phyloP scores from a whole-genome alignment of 306 rosid species.

The Argentina anserina region DNA sequence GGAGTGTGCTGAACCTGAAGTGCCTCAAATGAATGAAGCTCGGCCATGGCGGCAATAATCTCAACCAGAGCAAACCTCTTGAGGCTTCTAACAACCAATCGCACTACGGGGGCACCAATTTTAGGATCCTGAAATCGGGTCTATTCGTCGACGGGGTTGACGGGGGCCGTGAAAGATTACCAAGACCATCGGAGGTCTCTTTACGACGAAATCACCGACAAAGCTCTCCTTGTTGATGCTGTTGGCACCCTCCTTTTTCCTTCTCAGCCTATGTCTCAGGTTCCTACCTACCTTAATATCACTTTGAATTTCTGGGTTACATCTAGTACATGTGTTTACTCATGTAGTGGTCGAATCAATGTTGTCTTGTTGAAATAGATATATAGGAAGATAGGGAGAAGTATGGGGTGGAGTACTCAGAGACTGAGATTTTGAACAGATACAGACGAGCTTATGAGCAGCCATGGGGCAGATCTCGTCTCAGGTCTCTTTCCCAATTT shows the following conservation, averaged over 20 bases:
- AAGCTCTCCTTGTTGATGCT: constrained; percentile 88
- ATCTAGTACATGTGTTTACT: background rate
- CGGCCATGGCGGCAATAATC: background rate
- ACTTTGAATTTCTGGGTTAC: too few relatives aligned
- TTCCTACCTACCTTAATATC: constrained; percentile 4
- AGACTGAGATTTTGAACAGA: constrained; percentile 74
- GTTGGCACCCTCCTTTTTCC: constrained; percentile 93
- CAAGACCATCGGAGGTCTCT: constrained; percentile 76
- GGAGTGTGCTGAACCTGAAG: too few relatives aligned
- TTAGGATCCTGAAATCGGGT: background rate
- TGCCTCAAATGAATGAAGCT: background rate
- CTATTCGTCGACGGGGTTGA: constrained; percentile 28
- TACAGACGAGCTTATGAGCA: constrained; percentile 85
- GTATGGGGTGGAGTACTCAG: constrained; percentile 84
- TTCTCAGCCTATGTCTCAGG: constrained; percentile 99
- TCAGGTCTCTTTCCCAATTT: constrained; percentile 50
- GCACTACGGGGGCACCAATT: background rate
- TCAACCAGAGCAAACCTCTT: background rate
- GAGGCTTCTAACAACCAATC: background rate
- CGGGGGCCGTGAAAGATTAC: constrained; percentile 69
- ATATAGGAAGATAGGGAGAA: constrained; percentile 74
- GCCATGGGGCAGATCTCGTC: constrained; percentile 97
- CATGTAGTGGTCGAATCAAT: background rate
- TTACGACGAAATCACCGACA: constrained; percentile 85
- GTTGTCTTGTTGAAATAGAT: constrained; percentile 41